Percentiles rank a stretch among this genome's conserved stretches.
Evolutionary conservation across 306 rosid genomes (phyloP).

Genomic region (Hylodesmum podocarpum): DNA sequence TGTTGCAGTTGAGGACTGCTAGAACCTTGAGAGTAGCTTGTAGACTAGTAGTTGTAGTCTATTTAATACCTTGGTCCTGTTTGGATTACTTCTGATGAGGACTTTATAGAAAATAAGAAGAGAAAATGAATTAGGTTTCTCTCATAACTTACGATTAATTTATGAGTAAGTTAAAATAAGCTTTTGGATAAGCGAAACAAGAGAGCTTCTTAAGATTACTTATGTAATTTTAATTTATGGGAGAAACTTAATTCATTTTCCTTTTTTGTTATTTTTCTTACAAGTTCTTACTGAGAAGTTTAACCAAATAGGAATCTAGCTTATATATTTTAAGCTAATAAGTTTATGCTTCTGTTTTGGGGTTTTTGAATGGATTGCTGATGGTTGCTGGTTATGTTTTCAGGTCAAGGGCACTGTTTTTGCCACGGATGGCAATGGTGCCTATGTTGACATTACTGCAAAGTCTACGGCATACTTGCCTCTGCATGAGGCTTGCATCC

Average conservation of each 20-base stretch:
- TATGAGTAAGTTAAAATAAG: neutral
- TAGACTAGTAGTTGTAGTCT: neutral
- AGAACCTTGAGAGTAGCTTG: neutral
- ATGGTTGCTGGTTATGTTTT: conserved; percentile 27
- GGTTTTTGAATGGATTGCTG: neutral
- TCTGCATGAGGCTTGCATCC: conserved; percentile 69
- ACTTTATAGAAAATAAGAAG: neutral
- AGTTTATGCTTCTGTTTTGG: neutral
- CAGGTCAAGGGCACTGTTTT: conserved; percentile 88
- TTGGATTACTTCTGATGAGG: neutral
- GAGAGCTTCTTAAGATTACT: neutral
- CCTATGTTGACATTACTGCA: conserved; percentile 80
- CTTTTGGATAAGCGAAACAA: neutral
- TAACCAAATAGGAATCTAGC: neutral
- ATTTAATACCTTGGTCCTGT: neutral
- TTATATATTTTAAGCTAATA: too few species aligned
- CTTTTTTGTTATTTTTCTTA: neutral
- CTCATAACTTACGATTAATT: neutral
- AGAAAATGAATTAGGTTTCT: neutral
- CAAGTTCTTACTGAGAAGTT: neutral
- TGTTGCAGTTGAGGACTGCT: neutral
- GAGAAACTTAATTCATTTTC: neutral
- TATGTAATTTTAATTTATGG: neutral
- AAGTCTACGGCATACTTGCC: conserved; percentile 93
- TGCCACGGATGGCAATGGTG: conserved; percentile 67